These are phyloP conservation scores for Trypanosoma platydactyli DNA, from an alignment of 208 protist genomes.

Conservation along the genomic window DNA sequence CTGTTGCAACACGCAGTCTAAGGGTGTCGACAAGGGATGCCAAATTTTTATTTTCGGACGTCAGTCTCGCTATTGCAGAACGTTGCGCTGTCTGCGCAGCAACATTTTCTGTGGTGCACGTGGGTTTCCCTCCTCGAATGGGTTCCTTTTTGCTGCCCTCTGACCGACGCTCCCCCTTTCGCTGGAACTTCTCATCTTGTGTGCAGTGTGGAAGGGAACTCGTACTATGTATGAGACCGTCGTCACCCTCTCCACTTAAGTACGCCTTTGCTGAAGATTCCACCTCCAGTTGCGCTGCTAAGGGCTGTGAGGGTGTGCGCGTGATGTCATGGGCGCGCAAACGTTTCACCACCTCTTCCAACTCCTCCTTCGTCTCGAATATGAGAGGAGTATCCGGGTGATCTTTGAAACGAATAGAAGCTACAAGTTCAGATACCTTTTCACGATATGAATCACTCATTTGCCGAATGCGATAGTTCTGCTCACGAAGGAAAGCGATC, in stretches of 20 bases:
- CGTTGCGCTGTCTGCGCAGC: constrained; percentile 2
- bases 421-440: constrained; percentile 15
- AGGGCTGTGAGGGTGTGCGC: neutral
- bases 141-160: neutral
- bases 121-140: neutral
- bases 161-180: neutral
- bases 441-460: constrained; percentile 21
- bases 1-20: constrained; percentile 3
- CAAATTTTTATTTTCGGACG: constrained; percentile 21
- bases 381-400: neutral
- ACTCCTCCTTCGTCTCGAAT: constrained; percentile 12
- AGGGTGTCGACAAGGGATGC: constrained; percentile 21
- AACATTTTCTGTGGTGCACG: neutral
- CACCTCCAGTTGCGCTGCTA: neutral
- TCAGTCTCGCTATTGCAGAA: constrained; percentile 1
- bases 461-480: constrained; percentile 21
- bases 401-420: constrained; percentile 4
- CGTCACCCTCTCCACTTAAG: constrained; percentile 13
- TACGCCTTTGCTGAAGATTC: neutral
- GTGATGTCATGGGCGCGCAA: constrained; percentile 14
- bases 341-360: constrained; percentile 5
- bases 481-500: constrained; percentile 10
- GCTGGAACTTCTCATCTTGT: neutral
- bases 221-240: constrained; percentile 25
- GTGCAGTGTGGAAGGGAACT: constrained; percentile 13